Evolutionary conservation across 345 rosid genomes (phyloP), one percentile per base, ranked within the genome.

Genomic region (Salix dunnii): DNA sequence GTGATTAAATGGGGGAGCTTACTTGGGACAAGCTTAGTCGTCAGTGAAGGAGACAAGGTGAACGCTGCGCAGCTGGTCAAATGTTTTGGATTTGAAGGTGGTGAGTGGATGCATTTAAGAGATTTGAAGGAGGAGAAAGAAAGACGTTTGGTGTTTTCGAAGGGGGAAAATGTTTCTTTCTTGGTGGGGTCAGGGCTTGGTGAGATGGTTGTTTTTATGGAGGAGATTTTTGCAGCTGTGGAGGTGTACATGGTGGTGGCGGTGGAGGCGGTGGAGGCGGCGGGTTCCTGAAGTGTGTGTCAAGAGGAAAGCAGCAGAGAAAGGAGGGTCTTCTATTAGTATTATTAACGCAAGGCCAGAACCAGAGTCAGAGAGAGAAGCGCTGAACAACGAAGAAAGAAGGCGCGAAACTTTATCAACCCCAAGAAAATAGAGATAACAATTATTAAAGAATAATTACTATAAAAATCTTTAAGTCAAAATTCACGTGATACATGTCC

Each of bases 11-110:
- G 76, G 21, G 82, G 84, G 55, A 96, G 89, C 82, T 78, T 89
- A 6, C 75, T 75, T 1, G 93, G 84, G 16, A 86, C 85, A 23
- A 85, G 80, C 48, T 85, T 89, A 31, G 87, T 25, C 66, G 89
- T 80, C 65, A 79, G 82, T 3, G 92, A 86, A 0, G 90, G 78
- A 13, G 90, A 84, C 63, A 83, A 85, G 61, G 86, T 68, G 74
- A 83, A 74, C 27, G 97, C 94, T 2, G 93, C 82, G 89, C 90
- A 84, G 36, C 84, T 73, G 86, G 79, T 42, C 86, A 78, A 81
- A 77, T 77, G 70, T 35, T 73, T 76, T 14, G 79, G 28, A 18
- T 65, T 77, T 0, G 82, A 72, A 17, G 55, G 65, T 6, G 66
- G 70, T 8, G 87, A 85, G 25, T 71, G 90, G 67, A 88, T 55